Evolutionary conservation across 2,329 filamentous ascomycete species (phyloP).

Genomic region (Cladosporium sp.): DNA sequence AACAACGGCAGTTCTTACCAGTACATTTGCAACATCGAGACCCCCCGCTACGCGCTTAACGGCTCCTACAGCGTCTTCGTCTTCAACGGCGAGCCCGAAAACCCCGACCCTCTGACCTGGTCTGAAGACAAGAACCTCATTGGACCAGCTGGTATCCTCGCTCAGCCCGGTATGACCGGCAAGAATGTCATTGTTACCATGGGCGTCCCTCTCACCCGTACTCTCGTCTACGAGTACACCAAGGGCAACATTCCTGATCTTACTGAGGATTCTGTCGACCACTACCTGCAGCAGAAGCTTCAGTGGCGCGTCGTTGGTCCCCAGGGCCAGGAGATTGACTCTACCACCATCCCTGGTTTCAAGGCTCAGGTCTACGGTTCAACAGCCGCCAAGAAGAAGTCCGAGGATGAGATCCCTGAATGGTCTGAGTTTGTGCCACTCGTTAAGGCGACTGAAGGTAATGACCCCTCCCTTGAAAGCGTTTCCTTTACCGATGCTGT

Average conservation of each 20-base stretch:
- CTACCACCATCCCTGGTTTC: conserved; percentile 40
- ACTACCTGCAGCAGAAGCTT: conserved; percentile 36
- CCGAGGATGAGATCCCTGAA: conserved; percentile 35
- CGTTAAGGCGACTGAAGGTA: conserved; percentile 18
- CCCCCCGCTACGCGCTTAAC: conserved; percentile 60
- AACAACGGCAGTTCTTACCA: conserved; percentile 54
- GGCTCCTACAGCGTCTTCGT: conserved; percentile 66
- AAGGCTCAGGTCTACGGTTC: conserved; percentile 41
- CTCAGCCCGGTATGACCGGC: conserved; percentile 29
- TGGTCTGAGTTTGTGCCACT: conserved; percentile 31
- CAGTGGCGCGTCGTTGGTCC: conserved; percentile 37
- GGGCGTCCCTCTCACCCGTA: conserved; percentile 47
- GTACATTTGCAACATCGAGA: conserved; percentile 67
- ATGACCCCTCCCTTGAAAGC: conserved; percentile 3
- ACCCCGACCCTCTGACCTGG: conserved; percentile 52
- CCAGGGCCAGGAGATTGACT: conserved; percentile 35
- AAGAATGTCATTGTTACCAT: conserved; percentile 38
- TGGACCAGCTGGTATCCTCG: conserved; percentile 57
- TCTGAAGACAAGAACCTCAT: conserved; percentile 55
- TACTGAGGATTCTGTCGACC: conserved; percentile 28
- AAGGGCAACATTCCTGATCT: conserved; percentile 32
- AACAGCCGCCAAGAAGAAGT: conserved; percentile 36
- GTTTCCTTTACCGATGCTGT: background rate
- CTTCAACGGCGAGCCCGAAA: conserved; percentile 58
- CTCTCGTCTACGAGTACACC: conserved; percentile 38